A percentile compares a stretch with the other conserved stretches of the same genome.
These are phyloP conservation scores for Hypoxylon sp. DNA, from an alignment of 2,329 filamentous ascomycete genomes.

Conservation along the genomic window DNA sequence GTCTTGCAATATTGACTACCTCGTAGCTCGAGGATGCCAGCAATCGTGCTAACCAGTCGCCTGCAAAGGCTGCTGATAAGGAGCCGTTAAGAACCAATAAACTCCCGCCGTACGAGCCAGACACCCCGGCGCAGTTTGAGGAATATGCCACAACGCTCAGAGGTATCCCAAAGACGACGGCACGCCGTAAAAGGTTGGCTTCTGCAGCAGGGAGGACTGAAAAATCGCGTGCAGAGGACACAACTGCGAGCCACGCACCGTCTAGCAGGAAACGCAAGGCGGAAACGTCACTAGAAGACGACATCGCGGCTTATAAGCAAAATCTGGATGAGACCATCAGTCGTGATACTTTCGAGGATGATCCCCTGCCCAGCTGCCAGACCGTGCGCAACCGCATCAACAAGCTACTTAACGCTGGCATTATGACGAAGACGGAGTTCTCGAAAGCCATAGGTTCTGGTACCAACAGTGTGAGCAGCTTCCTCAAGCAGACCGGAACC, in stretches of 20 bases:
- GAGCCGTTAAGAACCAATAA: not conserved
- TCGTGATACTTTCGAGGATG: constrained; percentile 10
- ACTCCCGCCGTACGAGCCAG: not conserved
- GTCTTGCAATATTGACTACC: not conserved
- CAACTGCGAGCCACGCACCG: not conserved
- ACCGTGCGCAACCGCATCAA: constrained; percentile 37
- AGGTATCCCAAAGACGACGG: not conserved
- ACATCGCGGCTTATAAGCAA: constrained; percentile 45
- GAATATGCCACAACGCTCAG: not conserved
- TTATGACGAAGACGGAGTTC: constrained; percentile 43
- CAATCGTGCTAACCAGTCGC: constrained; percentile 50
- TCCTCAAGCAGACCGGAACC: constrained; percentile 27
- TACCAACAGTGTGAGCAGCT: constrained; percentile 20
- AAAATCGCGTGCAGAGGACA: not conserved
- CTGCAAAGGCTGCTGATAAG: constrained; percentile 22
- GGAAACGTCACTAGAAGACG: constrained; percentile 42
- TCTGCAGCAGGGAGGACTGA: not conserved
- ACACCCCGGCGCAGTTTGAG: not conserved
- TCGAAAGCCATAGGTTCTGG: constrained; percentile 28
- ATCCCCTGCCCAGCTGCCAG: constrained; percentile 18
- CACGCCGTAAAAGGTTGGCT: not conserved
- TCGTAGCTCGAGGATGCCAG: constrained; percentile 46
- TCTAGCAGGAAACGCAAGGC: constrained; percentile 43
- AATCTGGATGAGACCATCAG: constrained; percentile 29
- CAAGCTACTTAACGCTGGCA: constrained; percentile 37